These are phyloP conservation scores for Fraxinus greggii DNA, from an alignment of 305 asterid species.

Conservation along the genomic window DNA sequence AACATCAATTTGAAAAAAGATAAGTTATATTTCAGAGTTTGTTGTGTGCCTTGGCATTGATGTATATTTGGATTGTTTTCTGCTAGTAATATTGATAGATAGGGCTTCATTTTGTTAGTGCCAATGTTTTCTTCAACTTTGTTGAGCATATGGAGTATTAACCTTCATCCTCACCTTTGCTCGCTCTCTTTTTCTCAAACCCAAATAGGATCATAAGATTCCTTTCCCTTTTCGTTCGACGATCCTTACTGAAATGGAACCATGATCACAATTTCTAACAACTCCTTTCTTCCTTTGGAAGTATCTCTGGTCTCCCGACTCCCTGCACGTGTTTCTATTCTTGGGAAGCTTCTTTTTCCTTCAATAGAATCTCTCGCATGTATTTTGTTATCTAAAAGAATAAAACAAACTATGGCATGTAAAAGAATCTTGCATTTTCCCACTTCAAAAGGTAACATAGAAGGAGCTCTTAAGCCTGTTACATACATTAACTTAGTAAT, in stretches of 20 bases:
- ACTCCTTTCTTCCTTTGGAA: background rate
- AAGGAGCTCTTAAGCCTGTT: background rate
- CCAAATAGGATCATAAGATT: background rate
- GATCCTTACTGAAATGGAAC: background rate
- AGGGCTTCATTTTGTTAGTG: background rate
- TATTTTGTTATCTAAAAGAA: background rate
- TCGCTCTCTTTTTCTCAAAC: background rate
- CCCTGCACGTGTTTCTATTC: background rate
- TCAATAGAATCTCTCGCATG: background rate
- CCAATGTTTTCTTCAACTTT: background rate
- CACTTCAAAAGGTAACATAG: background rate
- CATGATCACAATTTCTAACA: background rate
- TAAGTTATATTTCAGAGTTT: background rate
- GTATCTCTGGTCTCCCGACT: background rate
- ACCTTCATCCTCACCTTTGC: background rate
- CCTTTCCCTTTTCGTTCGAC: background rate
- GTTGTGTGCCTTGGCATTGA: background rate
- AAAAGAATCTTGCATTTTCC: background rate
- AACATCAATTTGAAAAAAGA: background rate
- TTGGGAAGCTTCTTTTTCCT: background rate
- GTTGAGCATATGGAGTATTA: background rate
- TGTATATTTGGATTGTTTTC: background rate
- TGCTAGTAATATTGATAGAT: background rate
- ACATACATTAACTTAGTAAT: background rate
- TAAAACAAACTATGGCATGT: background rate